Evolutionary conservation across 306 rosid species (phyloP), one percentile per base, ranked within the genome.

Genomic region (Prunus mume): DNA sequence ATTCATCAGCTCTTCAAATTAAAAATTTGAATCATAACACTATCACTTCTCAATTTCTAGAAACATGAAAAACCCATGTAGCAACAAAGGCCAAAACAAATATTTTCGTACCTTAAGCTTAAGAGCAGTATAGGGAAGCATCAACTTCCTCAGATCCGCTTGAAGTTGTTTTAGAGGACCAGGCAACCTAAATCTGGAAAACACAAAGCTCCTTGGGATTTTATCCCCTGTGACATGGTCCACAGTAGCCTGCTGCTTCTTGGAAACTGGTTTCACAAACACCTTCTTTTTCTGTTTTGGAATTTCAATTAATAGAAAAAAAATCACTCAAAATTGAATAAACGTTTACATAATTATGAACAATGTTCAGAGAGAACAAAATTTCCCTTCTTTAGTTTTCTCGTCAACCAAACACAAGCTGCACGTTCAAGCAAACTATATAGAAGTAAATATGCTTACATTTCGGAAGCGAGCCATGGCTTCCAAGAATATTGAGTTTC

Each of bases 161-260:
- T 92, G 92, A 77, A 92, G 96, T 54, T 91, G 96, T 88, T 67
- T 91, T 68, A 95, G 96, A 72, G 98, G 81, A 75, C 80, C 92
- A 67, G 99, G 96, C 73, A 95, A 75, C 81, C 87, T 92, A 61
- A 96, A 97, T 80, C 97, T 83, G 0, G 93, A 72, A 79, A 95
- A 91, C 65, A 92, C 97, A 74, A 92, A 88, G 84, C 97, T 95
- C 77, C 85, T 89, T 0, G 99, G 99, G 66, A 95, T 89, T 83
- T 95, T 95, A 88, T 90, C 91, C 64, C 99, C 99, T 0, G 98
- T 91, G 46, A 96, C 82, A 60, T 90, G 97, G 79, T 96, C 99
- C 71, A 96, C 97, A 25, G 64, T 80, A 1, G 88, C 76, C 74
- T 86, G 88, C 46, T 87, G 84, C 88, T 87, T 95, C 27, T 52